phyloP scores from a whole-genome alignment of 441 rosid genomes.

The Pelargonium fulgidum region DNA sequence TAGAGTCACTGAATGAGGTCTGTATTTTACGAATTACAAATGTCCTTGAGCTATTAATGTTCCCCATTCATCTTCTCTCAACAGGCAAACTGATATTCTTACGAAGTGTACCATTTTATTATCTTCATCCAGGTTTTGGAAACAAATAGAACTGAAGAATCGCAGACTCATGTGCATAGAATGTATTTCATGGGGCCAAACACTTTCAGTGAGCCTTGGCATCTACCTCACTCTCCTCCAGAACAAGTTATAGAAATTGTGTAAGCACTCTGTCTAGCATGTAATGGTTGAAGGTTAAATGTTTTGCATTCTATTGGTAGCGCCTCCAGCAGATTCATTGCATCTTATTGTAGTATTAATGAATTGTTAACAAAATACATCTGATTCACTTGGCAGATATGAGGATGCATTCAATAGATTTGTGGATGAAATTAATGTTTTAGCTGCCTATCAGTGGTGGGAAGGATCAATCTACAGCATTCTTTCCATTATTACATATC shows the following conservation, averaged over 20 bases:
- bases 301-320: background rate
- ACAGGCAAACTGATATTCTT: background rate
- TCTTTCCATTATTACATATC: slow-evolving; percentile 69
- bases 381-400: slow-evolving; percentile 38
- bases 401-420: slow-evolving; percentile 79
- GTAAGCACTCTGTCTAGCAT: slow-evolving; percentile 38
- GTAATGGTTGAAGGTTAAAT: slow-evolving; percentile 11
- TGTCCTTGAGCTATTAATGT: slow-evolving; percentile 1
- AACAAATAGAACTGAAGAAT: slow-evolving; percentile 76
- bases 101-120: slow-evolving; percentile 12
- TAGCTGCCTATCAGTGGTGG: slow-evolving; percentile 96
- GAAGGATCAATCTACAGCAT: slow-evolving; percentile 70
- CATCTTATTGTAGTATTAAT: slow-evolving; percentile 8
- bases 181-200: slow-evolving; percentile 88
- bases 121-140: slow-evolving; percentile 53
- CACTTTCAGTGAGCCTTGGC: slow-evolving; percentile 85
- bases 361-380: background rate
- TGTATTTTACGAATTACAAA: background rate
- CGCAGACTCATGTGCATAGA: slow-evolving; percentile 78
- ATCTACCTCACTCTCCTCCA: slow-evolving; percentile 70
- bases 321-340: background rate
- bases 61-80: background rate
- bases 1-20: slow-evolving; percentile 91
- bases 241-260: slow-evolving; percentile 71
- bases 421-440: slow-evolving; percentile 74